These are phyloP conservation scores for Pyrus pyrifolia DNA, from an alignment of 306 rosid genomes.

Conservation along the genomic window DNA sequence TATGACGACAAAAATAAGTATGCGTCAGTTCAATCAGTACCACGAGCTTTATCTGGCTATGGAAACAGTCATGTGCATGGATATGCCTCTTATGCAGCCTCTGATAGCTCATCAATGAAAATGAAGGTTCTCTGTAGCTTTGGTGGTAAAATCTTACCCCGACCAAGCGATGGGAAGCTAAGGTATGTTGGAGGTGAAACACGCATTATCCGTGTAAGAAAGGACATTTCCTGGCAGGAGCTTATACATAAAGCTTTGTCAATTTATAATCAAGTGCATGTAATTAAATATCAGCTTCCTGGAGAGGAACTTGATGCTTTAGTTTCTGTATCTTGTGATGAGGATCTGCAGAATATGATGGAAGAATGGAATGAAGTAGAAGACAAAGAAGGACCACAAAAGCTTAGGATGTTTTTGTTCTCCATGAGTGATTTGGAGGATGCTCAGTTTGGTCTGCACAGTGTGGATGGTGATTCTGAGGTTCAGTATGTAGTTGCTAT, in stretches of 20 bases:
- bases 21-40: slow-evolving; percentile 45
- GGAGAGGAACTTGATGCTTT: slow-evolving; percentile 95
- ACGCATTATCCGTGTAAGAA: slow-evolving; percentile 60
- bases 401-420: slow-evolving; percentile 65
- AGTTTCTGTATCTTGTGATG: slow-evolving; percentile 75
- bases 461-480: slow-evolving; percentile 61
- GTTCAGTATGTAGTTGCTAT: slow-evolving; percentile 68
- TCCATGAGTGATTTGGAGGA: slow-evolving; percentile 60
- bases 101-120: slow-evolving; percentile 38
- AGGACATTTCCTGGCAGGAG: slow-evolving; percentile 65
- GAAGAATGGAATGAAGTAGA: slow-evolving; percentile 56
- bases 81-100: slow-evolving; percentile 48
- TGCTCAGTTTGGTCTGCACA: slow-evolving; percentile 46
- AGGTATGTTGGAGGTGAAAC: slow-evolving; percentile 92
- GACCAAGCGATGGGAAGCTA: slow-evolving; percentile 76
- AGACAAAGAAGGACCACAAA: slow-evolving; percentile 44
- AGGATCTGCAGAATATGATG: slow-evolving; percentile 81
- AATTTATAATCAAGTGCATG: slow-evolving; percentile 52
- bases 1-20: slow-evolving; percentile 43
- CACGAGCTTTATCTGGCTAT: slow-evolving; percentile 35
- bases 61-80: slow-evolving; percentile 44
- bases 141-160: slow-evolving; percentile 79
- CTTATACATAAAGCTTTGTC: slow-evolving; percentile 50
- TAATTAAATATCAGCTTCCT: slow-evolving; percentile 84
- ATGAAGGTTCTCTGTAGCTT: slow-evolving; percentile 81